Evolutionary conservation across 2,329 filamentous ascomycete species (phyloP), one percentile per base, ranked within the genome.

Genomic region (Ramularia collo-cygni): DNA sequence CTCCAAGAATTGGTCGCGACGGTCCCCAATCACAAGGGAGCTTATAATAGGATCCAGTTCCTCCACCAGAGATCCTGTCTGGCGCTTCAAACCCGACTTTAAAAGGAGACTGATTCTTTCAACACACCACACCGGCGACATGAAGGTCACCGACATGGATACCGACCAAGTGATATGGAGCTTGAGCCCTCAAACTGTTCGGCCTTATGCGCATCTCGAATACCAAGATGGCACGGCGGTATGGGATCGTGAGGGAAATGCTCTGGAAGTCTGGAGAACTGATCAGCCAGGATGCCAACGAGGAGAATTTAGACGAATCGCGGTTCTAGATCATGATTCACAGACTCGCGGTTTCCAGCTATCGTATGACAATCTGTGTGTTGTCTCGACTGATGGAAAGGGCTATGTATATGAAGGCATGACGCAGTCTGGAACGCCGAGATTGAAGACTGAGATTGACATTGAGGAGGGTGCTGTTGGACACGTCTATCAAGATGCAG

Each of bases 81-180:
- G 68, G 68, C 60, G 67, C 1, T 70, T 71, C 47, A 59, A 62
- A 3, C 59, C 66, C 2, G 68, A 71, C 44, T 69, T 70, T 50
- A 64, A 67, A 46, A 63, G 67, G 21, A 62, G 68, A 0, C 62
- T 69, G 42, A 61, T 70, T 30, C 42, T 71, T 6, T 69, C 67
- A 3, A 71, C 67, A 0, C 66, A 64, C 3, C 65, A 70, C 29
- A 53, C 54, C 10, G 68, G 67, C n/a, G 68, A 67, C 1, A 40
- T 71, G 27, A 61, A 64, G 37, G 67, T 71, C 28, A 68, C 63
- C 4, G 65, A 68, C 45, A 69, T 71, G 64, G 67, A 71, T 32
- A 59, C 60, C 12, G 67, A 66, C 8, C 42, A 46, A 3, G 51
- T 62, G 12, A 50, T 71, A 4, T 71, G 66, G 64, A 52, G 55